Base-by-base conservation (phyloP, 306 rosid genomes). In the Phaseolus lunatus region DNA sequence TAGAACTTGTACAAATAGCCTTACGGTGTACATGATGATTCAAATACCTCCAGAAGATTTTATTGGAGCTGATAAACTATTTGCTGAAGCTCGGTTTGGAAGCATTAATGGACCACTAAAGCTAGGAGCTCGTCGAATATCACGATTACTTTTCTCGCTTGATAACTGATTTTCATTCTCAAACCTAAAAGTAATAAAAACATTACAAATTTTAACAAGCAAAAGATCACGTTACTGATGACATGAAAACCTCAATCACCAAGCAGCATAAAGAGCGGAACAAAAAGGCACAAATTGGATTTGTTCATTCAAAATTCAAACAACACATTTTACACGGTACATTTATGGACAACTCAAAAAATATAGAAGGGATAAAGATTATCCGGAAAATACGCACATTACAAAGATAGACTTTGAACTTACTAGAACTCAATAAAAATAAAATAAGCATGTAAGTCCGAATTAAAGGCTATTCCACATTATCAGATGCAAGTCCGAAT, bases 31-130 rank as follows among this genome's bases (percentile, higher is more conserved):
- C 47, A 57, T 26, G 68, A 78, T 67, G 64, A 79, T 70, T 59
- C 77, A 68, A 79, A 77, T 90, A 96, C 99, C 99, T 87, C 97
- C 99, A 75, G 99, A 91, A 85, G 93, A 87, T 78, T 93, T 96
- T 84, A 96, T 93, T 45, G 99, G 99, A 67, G 99, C 99, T 11
- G 99, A 96, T 77, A 96, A 90, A 89, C 99, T 96, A 87, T 96
- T 96, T 82, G 99, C 98, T 0, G 99, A 96, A 82, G 99, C 99
- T 78, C 97, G 90, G 79, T 89, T 96, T 65, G 99, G 99, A 79
- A 96, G 97, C 98, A 91, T 93, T 83, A 96, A 76, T 26, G 99
- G 99, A 73, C 99, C 99, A 86, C 99, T 96, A 82, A 96, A 86
- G 92, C 88, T 96, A 65, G 99, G 94, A 63, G 90, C 85, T 77